These are phyloP conservation scores for Flaveria robusta DNA, from an alignment of 129 eudicot genomes.

Conservation along the genomic window DNA sequence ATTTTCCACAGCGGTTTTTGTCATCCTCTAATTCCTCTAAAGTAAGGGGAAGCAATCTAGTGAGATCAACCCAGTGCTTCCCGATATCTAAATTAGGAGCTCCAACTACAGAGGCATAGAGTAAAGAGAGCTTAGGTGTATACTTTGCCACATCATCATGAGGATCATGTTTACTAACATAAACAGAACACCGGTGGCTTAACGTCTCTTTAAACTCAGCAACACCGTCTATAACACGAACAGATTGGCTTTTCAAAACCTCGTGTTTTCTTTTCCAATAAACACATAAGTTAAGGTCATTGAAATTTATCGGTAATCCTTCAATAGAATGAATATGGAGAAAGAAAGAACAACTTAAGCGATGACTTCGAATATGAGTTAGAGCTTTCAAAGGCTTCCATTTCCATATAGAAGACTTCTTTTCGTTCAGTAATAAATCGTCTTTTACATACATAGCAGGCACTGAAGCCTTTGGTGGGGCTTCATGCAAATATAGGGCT, in stretches of 20 bases:
- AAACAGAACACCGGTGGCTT: conserved; percentile 52
- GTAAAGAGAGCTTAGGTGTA: conserved; percentile 60
- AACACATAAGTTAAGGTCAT: conserved; percentile 47
- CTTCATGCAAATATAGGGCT: conserved; percentile 55
- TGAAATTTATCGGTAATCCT: conserved; percentile 52
- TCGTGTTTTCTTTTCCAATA: conserved; percentile 60
- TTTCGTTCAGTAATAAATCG: conserved; percentile 35
- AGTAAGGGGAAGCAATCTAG: conserved; percentile 67
- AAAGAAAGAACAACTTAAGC: conserved; percentile 52
- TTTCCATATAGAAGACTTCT: conserved; percentile 60
- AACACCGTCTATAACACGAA: conserved; percentile 47
- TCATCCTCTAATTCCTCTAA: conserved; percentile 58
- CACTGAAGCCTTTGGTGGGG: conserved; percentile 32
- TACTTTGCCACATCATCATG: conserved; percentile 54
- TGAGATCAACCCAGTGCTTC: conserved; percentile 70
- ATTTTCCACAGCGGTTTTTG: conserved; percentile 53
- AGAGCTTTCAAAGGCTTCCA: conserved; percentile 78
- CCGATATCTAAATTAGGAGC: conserved; percentile 54
- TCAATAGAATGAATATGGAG: conserved; percentile 64
- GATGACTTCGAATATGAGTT: conserved; percentile 49
- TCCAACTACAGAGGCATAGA: conserved; percentile 50
- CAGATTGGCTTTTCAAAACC: conserved; percentile 43
- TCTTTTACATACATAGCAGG: conserved; percentile 27
- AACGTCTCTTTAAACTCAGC: conserved; percentile 67
- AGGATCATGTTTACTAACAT: conserved; percentile 47